Conservation (phyloP, 2,329 filamentous ascomycete genomes). For the Cytospora piceicola region DNA sequence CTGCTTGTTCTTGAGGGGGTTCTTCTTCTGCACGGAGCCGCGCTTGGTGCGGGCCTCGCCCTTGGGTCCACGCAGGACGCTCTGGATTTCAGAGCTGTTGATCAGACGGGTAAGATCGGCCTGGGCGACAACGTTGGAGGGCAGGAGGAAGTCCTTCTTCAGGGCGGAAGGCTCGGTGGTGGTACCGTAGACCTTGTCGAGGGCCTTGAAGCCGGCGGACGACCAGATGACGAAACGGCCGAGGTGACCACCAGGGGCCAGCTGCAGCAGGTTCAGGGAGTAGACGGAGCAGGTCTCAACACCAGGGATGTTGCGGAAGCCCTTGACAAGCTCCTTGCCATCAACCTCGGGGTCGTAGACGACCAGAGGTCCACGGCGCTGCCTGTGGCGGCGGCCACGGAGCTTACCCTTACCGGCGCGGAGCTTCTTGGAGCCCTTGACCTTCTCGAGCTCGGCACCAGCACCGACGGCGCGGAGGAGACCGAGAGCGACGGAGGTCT, state of each 20-base stretch:
- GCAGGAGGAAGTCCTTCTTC: slow-evolving; percentile 99
- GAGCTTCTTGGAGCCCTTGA: slow-evolving; percentile 94
- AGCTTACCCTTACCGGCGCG: slow-evolving; percentile 99
- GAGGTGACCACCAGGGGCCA: slow-evolving; percentile 97
- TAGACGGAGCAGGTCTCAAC: slow-evolving; percentile 95
- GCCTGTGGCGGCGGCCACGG: slow-evolving; percentile 92
- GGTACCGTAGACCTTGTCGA: slow-evolving; percentile 95
- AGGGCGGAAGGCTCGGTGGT: slow-evolving; percentile 86
- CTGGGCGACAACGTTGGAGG: slow-evolving; percentile 89
- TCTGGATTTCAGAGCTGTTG: slow-evolving; percentile 99
- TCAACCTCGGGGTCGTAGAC: slow-evolving; percentile 96
- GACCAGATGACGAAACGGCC: slow-evolving; percentile 99
- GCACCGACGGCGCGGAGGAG: slow-evolving; percentile 93
- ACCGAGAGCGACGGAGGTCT: slow-evolving; percentile 84
- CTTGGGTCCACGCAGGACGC: slow-evolving; percentile 89
- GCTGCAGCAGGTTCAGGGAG: slow-evolving; percentile 97
- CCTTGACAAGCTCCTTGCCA: slow-evolving; percentile 89
- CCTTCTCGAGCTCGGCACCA: slow-evolving; percentile 89
- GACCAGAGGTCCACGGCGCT: slow-evolving; percentile 96
- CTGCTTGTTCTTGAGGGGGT: slow-evolving; percentile 99
- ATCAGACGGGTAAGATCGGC: slow-evolving; percentile 96
- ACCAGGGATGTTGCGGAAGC: slow-evolving; percentile 98
- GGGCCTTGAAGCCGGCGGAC: slow-evolving; percentile 92
- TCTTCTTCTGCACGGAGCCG: slow-evolving; percentile 96
- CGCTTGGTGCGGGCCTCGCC: slow-evolving; percentile 91